Evolutionary conservation across 2,329 filamentous ascomycete species (phyloP).

Genomic region (Botrytis paeoniae): DNA sequence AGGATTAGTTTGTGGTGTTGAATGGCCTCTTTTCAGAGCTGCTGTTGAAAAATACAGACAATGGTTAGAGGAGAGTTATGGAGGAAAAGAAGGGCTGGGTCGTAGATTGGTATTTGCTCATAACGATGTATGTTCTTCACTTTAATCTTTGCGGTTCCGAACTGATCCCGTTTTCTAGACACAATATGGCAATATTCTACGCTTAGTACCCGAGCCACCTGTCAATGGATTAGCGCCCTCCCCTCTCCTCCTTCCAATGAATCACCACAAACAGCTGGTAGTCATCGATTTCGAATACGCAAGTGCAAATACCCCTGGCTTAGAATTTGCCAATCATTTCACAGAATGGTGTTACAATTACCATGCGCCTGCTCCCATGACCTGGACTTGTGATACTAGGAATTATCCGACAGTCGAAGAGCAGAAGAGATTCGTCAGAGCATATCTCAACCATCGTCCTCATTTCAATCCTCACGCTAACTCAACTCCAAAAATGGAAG

Average conservation of each 20-base stretch:
- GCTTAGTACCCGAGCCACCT: conserved; percentile 61
- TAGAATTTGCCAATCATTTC: conserved; percentile 98
- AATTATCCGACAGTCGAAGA: conserved; percentile 76
- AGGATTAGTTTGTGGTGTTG: conserved; percentile 77
- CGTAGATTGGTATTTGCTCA: conserved; percentile 89
- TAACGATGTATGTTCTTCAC: conserved; percentile 70
- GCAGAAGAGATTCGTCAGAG: conserved; percentile 78
- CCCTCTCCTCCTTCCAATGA: conserved; percentile 81
- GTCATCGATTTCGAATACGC: conserved; percentile 99
- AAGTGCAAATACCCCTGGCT: conserved; percentile 77
- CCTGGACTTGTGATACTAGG: conserved; percentile 65
- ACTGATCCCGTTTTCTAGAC: conserved; percentile 54
- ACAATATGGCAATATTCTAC: conserved; percentile 96
- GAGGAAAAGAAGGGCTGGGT: conserved; percentile 62
- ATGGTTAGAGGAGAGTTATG: conserved; percentile 71
- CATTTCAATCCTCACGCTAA: conserved; percentile 54
- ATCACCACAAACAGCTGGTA: conserved; percentile 91
- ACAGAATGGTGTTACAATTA: conserved; percentile 99
- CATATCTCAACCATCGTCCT: conserved; percentile 81
- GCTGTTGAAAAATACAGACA: conserved; percentile 74
- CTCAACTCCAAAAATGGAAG: conserved; percentile 36
- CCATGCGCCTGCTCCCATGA: conserved; percentile 61
- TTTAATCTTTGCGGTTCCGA: conserved; percentile 19
- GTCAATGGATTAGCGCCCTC: conserved; percentile 47
- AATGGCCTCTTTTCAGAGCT: conserved; percentile 75